Percentiles rank a stretch among this genome's conserved stretches.
Conservation (phyloP, 2,329 filamentous ascomycete genomes). For the Aspergillus japonicus region DNA sequence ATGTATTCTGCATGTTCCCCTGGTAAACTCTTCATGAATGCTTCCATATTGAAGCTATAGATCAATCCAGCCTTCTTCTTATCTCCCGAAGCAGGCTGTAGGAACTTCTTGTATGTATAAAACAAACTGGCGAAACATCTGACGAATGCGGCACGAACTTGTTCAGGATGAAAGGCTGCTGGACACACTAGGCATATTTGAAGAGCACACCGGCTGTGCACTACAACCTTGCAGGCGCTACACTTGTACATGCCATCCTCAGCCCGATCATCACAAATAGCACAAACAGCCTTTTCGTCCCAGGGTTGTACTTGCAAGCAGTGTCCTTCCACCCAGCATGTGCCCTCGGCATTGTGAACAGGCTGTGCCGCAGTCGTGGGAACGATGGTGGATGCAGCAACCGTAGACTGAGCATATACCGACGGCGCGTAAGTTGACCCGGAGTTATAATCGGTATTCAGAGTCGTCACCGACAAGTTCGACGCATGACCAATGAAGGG, state of each 20-base stretch:
- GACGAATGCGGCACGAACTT: slow-evolving; percentile 66
- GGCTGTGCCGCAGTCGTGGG: slow-evolving; percentile 43
- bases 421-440: slow-evolving; percentile 50
- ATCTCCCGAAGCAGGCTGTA: slow-evolving; percentile 58
- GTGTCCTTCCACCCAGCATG: slow-evolving; percentile 50
- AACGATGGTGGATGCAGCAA: slow-evolving; percentile 52
- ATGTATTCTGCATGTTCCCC: slow-evolving; percentile 65
- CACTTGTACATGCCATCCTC: slow-evolving; percentile 57
- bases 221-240: slow-evolving; percentile 48
- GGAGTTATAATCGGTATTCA: slow-evolving; percentile 41
- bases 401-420: slow-evolving; percentile 51
- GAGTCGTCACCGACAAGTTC: slow-evolving; percentile 45
- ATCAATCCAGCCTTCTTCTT: slow-evolving; percentile 62
- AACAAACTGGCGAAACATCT: slow-evolving; percentile 67
- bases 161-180: slow-evolving; percentile 65
- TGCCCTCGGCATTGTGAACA: slow-evolving; percentile 43
- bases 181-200: slow-evolving; percentile 64
- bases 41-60: slow-evolving; percentile 66
- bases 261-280: slow-evolving; percentile 55
- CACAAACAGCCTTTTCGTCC: slow-evolving; percentile 47
- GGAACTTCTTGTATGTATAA: slow-evolving; percentile 66
- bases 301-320: slow-evolving; percentile 46
- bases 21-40: slow-evolving; percentile 63
- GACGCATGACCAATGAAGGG: slow-evolving; percentile 68
- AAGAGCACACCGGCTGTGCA: slow-evolving; percentile 60